A percentile compares a stretch with the other conserved stretches of the same genome.
Conservation (phyloP, 208 protist species). For the Trypanosomatidae sp. region DNA sequence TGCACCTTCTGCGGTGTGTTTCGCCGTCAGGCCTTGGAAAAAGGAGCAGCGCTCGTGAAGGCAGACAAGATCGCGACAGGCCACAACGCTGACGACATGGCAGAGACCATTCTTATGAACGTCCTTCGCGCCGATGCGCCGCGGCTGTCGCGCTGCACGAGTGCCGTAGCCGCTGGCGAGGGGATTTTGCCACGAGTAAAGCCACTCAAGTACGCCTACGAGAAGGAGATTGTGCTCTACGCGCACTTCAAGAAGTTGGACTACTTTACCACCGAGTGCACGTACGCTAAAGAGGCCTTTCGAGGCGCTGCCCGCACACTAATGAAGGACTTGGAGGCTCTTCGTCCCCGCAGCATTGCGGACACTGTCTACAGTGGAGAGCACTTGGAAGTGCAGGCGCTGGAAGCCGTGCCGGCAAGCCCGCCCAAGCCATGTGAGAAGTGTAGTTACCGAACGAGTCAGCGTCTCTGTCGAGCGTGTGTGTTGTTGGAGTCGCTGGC, state of each 20-base stretch:
- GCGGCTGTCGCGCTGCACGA: slow-evolving; percentile 92
- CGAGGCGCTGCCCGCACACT: slow-evolving; percentile 93
- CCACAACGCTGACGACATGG: slow-evolving; percentile 99
- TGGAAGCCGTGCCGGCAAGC: slow-evolving; percentile 29
- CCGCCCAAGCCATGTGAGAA: slow-evolving; percentile 64
- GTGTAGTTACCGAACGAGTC: slow-evolving; percentile 93
- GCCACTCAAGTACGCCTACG: slow-evolving; percentile 97
- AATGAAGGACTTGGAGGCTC: slow-evolving; percentile 94
- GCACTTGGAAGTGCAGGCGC: slow-evolving; percentile 62
- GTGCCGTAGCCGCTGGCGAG: slow-evolving; percentile 29
- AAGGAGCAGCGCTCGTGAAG: slow-evolving; percentile 86
- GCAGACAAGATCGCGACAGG: slow-evolving; percentile 96
- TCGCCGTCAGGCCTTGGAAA: slow-evolving; percentile 95
- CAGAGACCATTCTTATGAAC: slow-evolving; percentile 99
- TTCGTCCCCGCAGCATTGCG: slow-evolving; percentile 90
- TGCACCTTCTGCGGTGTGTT: slow-evolving; percentile 99
- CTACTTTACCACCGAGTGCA: slow-evolving; percentile 98
- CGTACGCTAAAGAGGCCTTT: slow-evolving; percentile 96
- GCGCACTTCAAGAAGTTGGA: slow-evolving; percentile 97
- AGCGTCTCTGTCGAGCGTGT: slow-evolving; percentile 93
- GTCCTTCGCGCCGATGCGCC: slow-evolving; percentile 94
- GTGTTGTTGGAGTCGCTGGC: slow-evolving; percentile 92
- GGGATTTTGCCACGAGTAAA: slow-evolving; percentile 91
- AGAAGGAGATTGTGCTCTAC: slow-evolving; percentile 99
- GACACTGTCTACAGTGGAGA: slow-evolving; percentile 94